Evolutionary conservation across 805 yeast genomes (phyloP).

Genomic region (Pichia deserticola): DNA sequence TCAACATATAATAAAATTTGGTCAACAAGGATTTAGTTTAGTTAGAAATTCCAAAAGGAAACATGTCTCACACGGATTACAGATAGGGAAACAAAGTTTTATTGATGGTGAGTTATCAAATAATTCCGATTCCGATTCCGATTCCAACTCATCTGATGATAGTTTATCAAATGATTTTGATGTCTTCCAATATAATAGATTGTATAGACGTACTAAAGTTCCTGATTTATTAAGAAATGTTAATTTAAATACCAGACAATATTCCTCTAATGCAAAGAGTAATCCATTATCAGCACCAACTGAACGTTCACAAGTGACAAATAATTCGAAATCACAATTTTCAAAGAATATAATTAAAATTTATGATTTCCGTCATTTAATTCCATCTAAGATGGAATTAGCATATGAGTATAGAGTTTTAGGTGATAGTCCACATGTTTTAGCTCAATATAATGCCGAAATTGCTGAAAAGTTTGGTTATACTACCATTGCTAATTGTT

Average conservation of each 20-base stretch:
- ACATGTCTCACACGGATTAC: constrained; percentile 19
- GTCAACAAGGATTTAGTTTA: constrained; percentile 46
- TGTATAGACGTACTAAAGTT: constrained; percentile 41
- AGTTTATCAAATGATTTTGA: constrained; percentile 66
- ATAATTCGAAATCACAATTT: constrained; percentile 16
- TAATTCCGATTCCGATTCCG: constrained; percentile 24
- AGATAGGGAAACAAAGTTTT: background rate
- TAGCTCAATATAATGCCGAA: constrained; percentile 62
- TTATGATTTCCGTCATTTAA: constrained; percentile 57
- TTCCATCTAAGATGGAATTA: constrained; percentile 68
- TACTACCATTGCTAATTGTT: constrained; percentile 59
- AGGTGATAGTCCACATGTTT: constrained; percentile 54
- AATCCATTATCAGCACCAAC: constrained; percentile 33
- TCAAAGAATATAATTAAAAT: constrained; percentile 52
- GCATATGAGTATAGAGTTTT: constrained; percentile 60
- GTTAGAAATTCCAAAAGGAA: constrained; percentile 25
- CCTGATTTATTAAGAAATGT: constrained; percentile 43
- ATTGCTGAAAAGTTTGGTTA: constrained; percentile 62
- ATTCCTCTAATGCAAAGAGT: constrained; percentile 21
- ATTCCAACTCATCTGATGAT: constrained; percentile 39
- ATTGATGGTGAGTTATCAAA: constrained; percentile 8
- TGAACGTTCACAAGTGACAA: constrained; percentile 26
- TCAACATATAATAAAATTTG: constrained; percentile 38
- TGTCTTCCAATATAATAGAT: constrained; percentile 49
- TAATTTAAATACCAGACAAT: constrained; percentile 20